Evolutionary conservation across 2,329 filamentous ascomycete species (phyloP).

Genomic region (Fusarium kyushuense): DNA sequence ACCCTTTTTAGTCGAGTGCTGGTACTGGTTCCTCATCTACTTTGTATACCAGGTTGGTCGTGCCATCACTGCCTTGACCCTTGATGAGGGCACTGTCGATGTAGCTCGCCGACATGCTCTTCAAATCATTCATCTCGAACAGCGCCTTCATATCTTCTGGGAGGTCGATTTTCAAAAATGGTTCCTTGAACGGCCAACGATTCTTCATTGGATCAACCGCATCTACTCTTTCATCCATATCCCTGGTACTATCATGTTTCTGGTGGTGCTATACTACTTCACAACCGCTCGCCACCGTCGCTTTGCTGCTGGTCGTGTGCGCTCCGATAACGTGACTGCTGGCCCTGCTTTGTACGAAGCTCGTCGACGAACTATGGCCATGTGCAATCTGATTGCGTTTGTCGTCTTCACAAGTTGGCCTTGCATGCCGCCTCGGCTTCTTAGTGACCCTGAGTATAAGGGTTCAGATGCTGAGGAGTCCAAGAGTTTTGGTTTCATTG

Average conservation of each 20-base stretch:
- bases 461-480: conserved; percentile 69
- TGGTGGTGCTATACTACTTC: conserved; percentile 74
- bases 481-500: conserved; percentile 71
- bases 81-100: conserved; percentile 75
- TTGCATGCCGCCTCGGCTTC: conserved; percentile 72
- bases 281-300: conserved; percentile 71
- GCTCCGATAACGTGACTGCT: conserved; percentile 50
- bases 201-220: conserved; percentile 78
- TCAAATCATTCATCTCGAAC: conserved; percentile 74
- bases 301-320: conserved; percentile 45
- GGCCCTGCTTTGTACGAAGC: conserved; percentile 65
- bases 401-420: conserved; percentile 72
- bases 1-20: conserved; percentile 79
- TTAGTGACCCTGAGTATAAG: conserved; percentile 66
- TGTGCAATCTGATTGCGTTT: conserved; percentile 72
- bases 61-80: conserved; percentile 76
- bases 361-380: conserved; percentile 69
- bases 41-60: conserved; percentile 83
- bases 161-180: conserved; percentile 71
- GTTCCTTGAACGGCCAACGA: conserved; percentile 61
- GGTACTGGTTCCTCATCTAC: conserved; percentile 83
- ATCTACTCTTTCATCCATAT: conserved; percentile 84
- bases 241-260: conserved; percentile 78
- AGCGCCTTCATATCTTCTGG: conserved; percentile 72
- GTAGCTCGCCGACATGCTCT: conserved; percentile 76